Conservation (phyloP, 1,139 yeast species). For the Waltiozyma sp. region DNA sequence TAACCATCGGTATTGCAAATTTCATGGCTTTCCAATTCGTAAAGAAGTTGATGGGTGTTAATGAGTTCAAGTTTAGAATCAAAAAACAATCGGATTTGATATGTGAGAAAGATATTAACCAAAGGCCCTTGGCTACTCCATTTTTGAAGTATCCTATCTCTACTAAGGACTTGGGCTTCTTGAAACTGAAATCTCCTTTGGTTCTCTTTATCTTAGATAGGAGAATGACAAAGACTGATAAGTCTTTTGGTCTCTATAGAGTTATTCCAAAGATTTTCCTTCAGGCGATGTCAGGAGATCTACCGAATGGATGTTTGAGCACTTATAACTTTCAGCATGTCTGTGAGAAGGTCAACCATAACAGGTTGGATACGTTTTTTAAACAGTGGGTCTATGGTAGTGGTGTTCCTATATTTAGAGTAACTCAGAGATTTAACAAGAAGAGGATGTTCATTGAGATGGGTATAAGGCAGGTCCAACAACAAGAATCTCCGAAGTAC, state of each 20-base stretch:
- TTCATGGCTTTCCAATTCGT: slow-evolving; percentile 74
- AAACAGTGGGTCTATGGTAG: slow-evolving; percentile 88
- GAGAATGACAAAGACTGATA: slow-evolving; percentile 92
- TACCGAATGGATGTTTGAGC: slow-evolving; percentile 67
- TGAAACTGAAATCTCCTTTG: slow-evolving; percentile 74
- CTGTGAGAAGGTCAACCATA: slow-evolving; percentile 89
- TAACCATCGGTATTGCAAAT: slow-evolving; percentile 74
- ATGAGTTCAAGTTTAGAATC: slow-evolving; percentile 66
- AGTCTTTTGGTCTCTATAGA: slow-evolving; percentile 83
- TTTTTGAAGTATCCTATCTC: slow-evolving; percentile 60
- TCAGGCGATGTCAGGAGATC: slow-evolving; percentile 93
- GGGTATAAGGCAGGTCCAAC: slow-evolving; percentile 86
- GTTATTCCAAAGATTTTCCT: slow-evolving; percentile 85
- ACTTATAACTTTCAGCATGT: slow-evolving; percentile 81
- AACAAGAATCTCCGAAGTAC: slow-evolving; percentile 52
- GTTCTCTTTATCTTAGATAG: slow-evolving; percentile 78
- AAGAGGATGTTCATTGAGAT: slow-evolving; percentile 91
- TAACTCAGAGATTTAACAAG: slow-evolving; percentile 86
- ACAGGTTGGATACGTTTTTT: slow-evolving; percentile 72
- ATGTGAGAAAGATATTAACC: slow-evolving; percentile 67
- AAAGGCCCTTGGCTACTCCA: slow-evolving; percentile 69
- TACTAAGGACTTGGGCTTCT: slow-evolving; percentile 44
- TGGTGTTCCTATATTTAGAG: slow-evolving; percentile 82
- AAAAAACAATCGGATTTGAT: slow-evolving; percentile 55
- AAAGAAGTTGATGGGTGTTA: slow-evolving; percentile 64